Conservation (phyloP, 2,329 filamentous ascomycete species). For the Cladophialophora yegresii region DNA sequence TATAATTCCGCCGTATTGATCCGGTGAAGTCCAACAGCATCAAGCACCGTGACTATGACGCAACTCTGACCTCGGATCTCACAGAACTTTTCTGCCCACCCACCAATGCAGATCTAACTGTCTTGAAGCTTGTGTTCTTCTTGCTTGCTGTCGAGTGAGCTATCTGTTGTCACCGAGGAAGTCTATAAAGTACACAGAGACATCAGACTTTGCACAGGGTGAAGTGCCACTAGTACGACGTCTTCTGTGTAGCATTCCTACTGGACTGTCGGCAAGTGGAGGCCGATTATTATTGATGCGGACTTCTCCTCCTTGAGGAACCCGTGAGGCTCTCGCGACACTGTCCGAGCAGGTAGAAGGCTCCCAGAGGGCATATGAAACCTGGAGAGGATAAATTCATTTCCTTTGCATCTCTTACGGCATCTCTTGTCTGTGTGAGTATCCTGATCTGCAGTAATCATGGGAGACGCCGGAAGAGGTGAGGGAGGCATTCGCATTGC, state of each 20-base stretch:
- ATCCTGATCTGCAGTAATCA: slow-evolving; percentile 13
- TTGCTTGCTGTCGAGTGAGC: background rate
- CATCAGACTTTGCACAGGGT: background rate
- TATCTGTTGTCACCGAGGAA: background rate
- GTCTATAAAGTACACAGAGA: background rate
- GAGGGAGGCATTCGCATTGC: slow-evolving; percentile 43
- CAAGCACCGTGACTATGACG: slow-evolving; percentile 5
- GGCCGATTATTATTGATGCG: slow-evolving; percentile 7
- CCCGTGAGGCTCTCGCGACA: slow-evolving; percentile 6
- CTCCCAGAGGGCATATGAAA: background rate
- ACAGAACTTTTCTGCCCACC: background rate
- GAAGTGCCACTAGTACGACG: background rate
- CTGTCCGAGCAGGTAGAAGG: background rate
- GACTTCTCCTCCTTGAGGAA: slow-evolving; percentile 16
- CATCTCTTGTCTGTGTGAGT: background rate
- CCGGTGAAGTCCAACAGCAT: background rate
- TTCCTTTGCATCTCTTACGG: background rate
- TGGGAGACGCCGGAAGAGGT: slow-evolving; percentile 33
- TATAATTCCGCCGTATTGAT: background rate
- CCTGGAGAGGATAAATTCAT: background rate
- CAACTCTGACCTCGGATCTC: slow-evolving; percentile 2
- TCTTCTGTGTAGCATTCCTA: slow-evolving; percentile 1
- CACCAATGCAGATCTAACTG: background rate
- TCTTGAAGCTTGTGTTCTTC: background rate
- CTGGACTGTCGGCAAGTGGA: slow-evolving; percentile 8